Conservation (phyloP, 2,329 filamentous ascomycete species). For the Trichoderma sp. region DNA sequence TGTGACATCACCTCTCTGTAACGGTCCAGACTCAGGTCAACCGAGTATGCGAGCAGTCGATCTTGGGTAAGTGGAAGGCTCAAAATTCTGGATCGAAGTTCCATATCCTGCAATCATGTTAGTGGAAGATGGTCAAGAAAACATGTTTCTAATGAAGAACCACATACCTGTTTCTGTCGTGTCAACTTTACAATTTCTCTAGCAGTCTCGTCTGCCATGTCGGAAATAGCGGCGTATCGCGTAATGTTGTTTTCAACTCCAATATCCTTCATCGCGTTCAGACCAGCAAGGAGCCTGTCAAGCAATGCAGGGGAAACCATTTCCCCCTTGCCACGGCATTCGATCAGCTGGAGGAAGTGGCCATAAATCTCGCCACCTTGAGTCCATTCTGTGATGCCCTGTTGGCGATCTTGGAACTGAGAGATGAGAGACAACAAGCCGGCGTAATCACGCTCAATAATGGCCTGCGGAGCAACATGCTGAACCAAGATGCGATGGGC, state of each 20-base stretch:
- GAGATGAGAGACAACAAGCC: conserved; percentile 66
- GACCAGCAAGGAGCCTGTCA: conserved; percentile 54
- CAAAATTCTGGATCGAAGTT: conserved; percentile 46
- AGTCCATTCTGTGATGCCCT: conserved; percentile 69
- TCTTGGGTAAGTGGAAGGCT: conserved; percentile 69
- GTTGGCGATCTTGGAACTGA: conserved; percentile 64
- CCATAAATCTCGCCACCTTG: conserved; percentile 77
- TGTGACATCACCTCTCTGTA: conserved; percentile 62
- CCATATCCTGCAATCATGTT: conserved; percentile 32
- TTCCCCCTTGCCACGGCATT: conserved; percentile 42
- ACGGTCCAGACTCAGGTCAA: conserved; percentile 66
- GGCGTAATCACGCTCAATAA: conserved; percentile 79
- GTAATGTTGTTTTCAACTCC: conserved; percentile 50
- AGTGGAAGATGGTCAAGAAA: neutral
- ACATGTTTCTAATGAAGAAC: neutral
- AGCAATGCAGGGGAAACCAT: conserved; percentile 45
- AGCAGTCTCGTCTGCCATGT: conserved; percentile 75
- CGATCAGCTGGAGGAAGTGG: conserved; percentile 54
- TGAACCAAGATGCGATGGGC: conserved; percentile 81
- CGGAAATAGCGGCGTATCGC: conserved; percentile 66
- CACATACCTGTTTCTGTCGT: conserved; percentile 56
- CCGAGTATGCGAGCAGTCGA: conserved; percentile 65
- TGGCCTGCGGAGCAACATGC: conserved; percentile 74
- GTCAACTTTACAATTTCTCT: conserved; percentile 56
- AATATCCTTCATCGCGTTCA: conserved; percentile 53